Conservation (phyloP, 768 basidiomycete genomes). For the Kwoniella sp. region DNA sequence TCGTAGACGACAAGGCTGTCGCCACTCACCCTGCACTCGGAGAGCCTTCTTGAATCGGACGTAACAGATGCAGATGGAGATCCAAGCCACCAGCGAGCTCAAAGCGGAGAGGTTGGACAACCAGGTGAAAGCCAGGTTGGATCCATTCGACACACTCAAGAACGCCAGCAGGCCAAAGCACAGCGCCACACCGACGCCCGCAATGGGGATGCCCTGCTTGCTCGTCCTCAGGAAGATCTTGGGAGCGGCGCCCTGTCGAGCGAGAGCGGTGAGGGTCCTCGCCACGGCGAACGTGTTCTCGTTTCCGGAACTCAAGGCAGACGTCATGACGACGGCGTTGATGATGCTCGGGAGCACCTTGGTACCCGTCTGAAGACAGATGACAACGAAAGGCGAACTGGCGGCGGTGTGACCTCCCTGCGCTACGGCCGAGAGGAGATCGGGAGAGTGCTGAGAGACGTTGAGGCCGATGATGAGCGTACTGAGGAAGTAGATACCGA, state of each 20-base stretch:
- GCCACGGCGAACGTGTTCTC: neutral
- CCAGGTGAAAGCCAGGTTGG: constrained; percentile 9
- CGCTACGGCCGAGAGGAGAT: neutral
- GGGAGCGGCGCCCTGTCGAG: neutral
- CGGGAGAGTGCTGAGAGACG: neutral
- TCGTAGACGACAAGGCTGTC: neutral
- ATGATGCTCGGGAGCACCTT: constrained; percentile 45
- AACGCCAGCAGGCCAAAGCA: neutral
- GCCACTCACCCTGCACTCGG: neutral
- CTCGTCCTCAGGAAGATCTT: constrained; percentile 5
- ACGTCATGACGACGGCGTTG: constrained; percentile 31
- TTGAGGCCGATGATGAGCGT: neutral
- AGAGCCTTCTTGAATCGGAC: constrained; percentile 4
- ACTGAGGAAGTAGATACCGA: neutral
- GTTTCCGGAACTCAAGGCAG: neutral
- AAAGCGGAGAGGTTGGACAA: constrained; percentile 7
- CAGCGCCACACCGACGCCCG: constrained; percentile 1
- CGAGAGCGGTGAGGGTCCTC: neutral
- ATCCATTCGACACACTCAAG: constrained; percentile 34
- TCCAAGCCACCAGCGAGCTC: constrained; percentile 1
- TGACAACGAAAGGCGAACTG: constrained; percentile 47
- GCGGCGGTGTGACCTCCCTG: constrained; percentile 14
- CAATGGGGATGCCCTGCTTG: constrained; percentile 3
- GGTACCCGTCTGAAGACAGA: constrained; percentile 42
- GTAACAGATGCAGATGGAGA: constrained; percentile 7